A percentile compares a stretch with the other conserved stretches of the same genome.
Conservation (phyloP, 2,329 filamentous ascomycete species). For the Diaporthe sp. region DNA sequence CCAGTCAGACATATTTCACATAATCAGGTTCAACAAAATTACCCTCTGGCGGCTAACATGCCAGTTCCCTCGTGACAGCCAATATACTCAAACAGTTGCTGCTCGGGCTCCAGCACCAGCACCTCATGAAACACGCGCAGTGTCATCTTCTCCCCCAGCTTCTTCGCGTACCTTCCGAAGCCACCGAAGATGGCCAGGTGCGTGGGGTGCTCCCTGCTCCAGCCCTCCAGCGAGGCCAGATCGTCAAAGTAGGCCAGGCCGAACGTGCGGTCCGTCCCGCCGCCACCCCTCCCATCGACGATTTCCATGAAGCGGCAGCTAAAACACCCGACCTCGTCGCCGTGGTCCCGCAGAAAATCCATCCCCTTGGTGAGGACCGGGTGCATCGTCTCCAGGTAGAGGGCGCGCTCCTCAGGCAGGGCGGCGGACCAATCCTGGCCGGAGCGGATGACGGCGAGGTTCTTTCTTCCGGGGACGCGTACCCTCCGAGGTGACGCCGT, state of each 20-base stretch:
- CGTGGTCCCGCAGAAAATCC: slow-evolving; percentile 59
- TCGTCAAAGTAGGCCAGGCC: slow-evolving; percentile 59
- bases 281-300: slow-evolving; percentile 46
- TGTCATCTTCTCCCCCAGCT: slow-evolving; percentile 52
- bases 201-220: slow-evolving; percentile 56
- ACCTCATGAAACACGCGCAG: slow-evolving; percentile 58
- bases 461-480: slow-evolving; percentile 54
- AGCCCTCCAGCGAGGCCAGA: slow-evolving; percentile 55
- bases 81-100: slow-evolving; percentile 60
- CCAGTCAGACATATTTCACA: not conserved
- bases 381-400: slow-evolving; percentile 61
- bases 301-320: slow-evolving; percentile 60
- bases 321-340: slow-evolving; percentile 58
- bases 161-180: slow-evolving; percentile 56
- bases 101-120: slow-evolving; percentile 53
- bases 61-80: slow-evolving; percentile 50
- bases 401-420: slow-evolving; percentile 54
- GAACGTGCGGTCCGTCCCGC: slow-evolving; percentile 53
- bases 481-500: slow-evolving; percentile 42
- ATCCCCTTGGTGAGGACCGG: slow-evolving; percentile 59
- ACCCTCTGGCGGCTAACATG: not conserved
- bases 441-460: slow-evolving; percentile 60
- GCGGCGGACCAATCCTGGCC: slow-evolving; percentile 61
- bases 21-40: not conserved
- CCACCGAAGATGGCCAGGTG: slow-evolving; percentile 58